phyloP scores from a whole-genome alignment of 805 yeast genomes.

The Saitoella complicata region DNA sequence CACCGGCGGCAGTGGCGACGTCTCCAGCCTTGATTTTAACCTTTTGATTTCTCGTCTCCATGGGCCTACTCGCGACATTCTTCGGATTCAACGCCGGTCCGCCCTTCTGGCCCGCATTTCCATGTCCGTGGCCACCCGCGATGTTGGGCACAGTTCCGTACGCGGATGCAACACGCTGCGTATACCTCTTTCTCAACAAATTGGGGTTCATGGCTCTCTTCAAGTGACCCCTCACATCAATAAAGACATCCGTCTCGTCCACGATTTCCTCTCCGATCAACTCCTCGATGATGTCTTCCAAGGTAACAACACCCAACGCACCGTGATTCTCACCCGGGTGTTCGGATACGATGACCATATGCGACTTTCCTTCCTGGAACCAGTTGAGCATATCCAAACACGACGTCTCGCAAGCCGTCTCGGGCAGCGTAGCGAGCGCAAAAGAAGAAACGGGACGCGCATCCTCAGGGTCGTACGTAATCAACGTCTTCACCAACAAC shows the following conservation, averaged over 20 bases:
- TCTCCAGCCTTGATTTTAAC: constrained; percentile 39
- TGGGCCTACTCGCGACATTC: constrained; percentile 55
- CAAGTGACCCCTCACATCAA: constrained; percentile 78
- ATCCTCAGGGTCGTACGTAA: constrained; percentile 94
- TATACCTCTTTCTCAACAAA: constrained; percentile 7
- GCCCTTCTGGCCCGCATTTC: background rate
- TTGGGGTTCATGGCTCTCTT: constrained; percentile 31
- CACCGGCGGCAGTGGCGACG: constrained; percentile 4
- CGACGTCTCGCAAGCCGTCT: constrained; percentile 79
- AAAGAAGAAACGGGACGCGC: constrained; percentile 80
- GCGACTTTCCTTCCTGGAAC: constrained; percentile 95
- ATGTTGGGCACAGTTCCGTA: constrained; percentile 1
- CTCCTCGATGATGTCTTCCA: constrained; percentile 97
- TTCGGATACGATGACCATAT: constrained; percentile 84
- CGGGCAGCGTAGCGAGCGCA: constrained; percentile 92
- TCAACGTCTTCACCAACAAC: constrained; percentile 80
- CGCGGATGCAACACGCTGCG: constrained; percentile 2
- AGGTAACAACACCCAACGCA: constrained; percentile 77
- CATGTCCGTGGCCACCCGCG: constrained; percentile 3
- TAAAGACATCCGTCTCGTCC: constrained; percentile 86
- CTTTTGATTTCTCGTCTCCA: constrained; percentile 42
- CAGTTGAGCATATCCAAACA: constrained; percentile 86
- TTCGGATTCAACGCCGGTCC: constrained; percentile 30
- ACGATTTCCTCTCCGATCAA: constrained; percentile 94
- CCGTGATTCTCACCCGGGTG: constrained; percentile 66